Base-by-base conservation (phyloP, 345 rosid genomes). In the Citrus trifoliata region DNA sequence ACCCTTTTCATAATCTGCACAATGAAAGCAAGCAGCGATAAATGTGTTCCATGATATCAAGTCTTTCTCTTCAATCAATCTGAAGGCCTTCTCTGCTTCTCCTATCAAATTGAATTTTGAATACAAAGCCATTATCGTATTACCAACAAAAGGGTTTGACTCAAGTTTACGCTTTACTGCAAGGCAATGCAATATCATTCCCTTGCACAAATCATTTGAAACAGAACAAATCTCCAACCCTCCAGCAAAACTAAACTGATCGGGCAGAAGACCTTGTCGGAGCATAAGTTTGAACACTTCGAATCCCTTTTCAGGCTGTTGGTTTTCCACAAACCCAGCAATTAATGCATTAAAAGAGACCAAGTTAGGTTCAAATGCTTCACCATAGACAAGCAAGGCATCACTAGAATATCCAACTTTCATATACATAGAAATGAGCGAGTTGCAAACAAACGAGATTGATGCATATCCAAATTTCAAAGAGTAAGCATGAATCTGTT, bases 391-490 rank as follows among this genome's bases (percentile, higher is more conserved):
- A 30, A 58, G 64, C 32, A 82, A 73, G 7, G 93, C 93, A 75
- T 88, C 90, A 37, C n/a, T 61, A 59, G 79, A 79, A 64, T 21
- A 75, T 14, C 86, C 85, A 22, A 88, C 81, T 83, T 85, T 88
- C 89, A 91, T 87, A 67, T 91, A 91, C 92, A 91, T 70, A 6
- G 92, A 79, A 22, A 88, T 85, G 24, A 89, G 90, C 2, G 93
- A 86, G 73, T 89, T 91, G 53, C 82, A 83, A 70, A 88, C 95
- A 76, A 89, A 91, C 37, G 86, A 85, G 16, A 82, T 25, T 22
- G 73, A 70, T 2, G 76, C 85, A 67, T 71, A 84, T 9, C 92
- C 95, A 35, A 67, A 71, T 80, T 88, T 90, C 75, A 87, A n/a
- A 2, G 93, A 70, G 4, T 78, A 88, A 38, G 85, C 89, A 82